A percentile compares a stretch with the other conserved stretches of the same genome.
These are phyloP conservation scores for Malassezia furfur DNA, from an alignment of 1,284 basidiomycete genomes.

Conservation along the genomic window DNA sequence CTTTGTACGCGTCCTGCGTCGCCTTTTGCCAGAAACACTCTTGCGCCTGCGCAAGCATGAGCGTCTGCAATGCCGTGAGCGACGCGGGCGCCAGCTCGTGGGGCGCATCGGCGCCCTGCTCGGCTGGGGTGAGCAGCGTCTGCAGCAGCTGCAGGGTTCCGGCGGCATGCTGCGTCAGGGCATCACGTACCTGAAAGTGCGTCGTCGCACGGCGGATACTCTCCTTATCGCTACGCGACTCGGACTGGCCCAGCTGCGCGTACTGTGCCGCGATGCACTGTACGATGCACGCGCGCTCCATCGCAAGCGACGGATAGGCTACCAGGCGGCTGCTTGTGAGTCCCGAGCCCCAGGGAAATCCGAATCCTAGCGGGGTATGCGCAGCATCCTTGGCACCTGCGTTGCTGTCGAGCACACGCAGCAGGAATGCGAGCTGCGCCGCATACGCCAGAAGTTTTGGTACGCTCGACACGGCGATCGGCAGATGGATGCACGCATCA, in stretches of 20 bases:
- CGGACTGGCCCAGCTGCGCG: conserved; percentile 25
- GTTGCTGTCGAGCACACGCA: neutral
- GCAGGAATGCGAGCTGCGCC: conserved; percentile 8
- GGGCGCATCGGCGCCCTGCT: neutral
- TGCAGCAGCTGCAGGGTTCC: conserved; percentile 28
- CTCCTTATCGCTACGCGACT: conserved; percentile 30
- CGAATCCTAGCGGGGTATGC: conserved; percentile 20
- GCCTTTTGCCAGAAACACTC: conserved; percentile 95
- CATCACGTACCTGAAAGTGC: conserved; percentile 21
- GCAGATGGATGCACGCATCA: conserved; percentile 53
- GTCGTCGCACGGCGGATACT: conserved; percentile 36
- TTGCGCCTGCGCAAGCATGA: conserved; percentile 89
- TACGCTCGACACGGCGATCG: conserved; percentile 49
- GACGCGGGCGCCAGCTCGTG: conserved; percentile 52
- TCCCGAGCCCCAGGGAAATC: conserved; percentile 30
- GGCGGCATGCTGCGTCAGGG: conserved; percentile 23
- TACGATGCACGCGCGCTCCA: conserved; percentile 32
- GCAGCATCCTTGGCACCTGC: neutral
- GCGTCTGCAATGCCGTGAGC: conserved; percentile 60
- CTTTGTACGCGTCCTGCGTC: conserved; percentile 67
- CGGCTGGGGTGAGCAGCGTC: conserved; percentile 5
- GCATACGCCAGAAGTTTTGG: neutral
- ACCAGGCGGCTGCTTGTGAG: neutral
- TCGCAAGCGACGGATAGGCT: neutral
- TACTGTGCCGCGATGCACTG: conserved; percentile 31